Evolutionary conservation across 495 filamentous ascomycete genomes (phyloP).

Genomic region (Hypomontagnella submonticulosa): DNA sequence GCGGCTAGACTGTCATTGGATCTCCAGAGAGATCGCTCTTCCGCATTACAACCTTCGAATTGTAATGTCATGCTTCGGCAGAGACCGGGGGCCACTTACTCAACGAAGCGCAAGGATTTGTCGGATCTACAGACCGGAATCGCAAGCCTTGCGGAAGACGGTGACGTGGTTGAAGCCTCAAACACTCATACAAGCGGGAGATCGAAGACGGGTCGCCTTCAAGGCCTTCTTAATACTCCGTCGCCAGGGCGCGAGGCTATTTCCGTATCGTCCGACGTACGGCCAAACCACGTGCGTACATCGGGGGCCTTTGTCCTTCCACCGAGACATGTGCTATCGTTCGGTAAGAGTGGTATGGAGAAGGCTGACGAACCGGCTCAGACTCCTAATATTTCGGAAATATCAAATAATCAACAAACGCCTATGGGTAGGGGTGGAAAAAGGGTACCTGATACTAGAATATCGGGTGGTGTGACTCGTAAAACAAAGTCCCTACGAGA

Average conservation of each 20-base stretch:
- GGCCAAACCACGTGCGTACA: not conserved
- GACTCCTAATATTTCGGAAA: not conserved
- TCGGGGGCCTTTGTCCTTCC: constrained; percentile 33
- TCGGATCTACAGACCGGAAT: constrained; percentile 13
- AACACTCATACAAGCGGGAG: constrained; percentile 2
- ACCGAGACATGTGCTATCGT: constrained; percentile 35
- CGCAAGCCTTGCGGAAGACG: constrained; percentile 29
- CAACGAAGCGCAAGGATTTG: not conserved
- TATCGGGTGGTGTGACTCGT: constrained; percentile 9
- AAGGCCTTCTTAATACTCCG: constrained; percentile 39
- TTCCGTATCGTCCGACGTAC: constrained; percentile 8
- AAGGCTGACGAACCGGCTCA: not conserved
- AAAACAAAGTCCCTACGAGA: constrained; percentile 57
- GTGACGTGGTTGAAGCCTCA: constrained; percentile 15
- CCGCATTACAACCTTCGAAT: constrained; percentile 3
- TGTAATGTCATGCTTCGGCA: constrained; percentile 18
- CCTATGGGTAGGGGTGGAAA: constrained; percentile 1
- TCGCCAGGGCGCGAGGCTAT: constrained; percentile 25
- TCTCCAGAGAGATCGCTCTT: not conserved
- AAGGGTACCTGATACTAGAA: constrained; percentile 38
- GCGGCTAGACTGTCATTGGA: not conserved
- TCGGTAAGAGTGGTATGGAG: constrained; percentile 20
- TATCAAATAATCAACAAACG: not conserved
- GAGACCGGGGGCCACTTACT: not conserved
- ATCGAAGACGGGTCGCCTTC: constrained; percentile 24